Base-by-base conservation (phyloP, 768 basidiomycete genomes). In the Psilocybe cyanescens region DNA sequence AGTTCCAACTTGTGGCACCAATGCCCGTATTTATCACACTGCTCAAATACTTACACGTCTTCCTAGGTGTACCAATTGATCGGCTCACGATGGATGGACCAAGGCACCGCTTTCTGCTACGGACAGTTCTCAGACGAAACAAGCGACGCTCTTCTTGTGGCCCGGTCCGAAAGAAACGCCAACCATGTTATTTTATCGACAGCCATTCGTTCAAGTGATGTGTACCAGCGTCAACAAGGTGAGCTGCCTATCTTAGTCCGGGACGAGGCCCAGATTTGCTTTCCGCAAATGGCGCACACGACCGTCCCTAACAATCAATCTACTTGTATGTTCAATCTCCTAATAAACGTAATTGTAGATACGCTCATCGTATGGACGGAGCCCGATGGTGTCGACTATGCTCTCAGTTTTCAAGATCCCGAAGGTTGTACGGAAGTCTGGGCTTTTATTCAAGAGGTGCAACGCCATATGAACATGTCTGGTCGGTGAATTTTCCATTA, bases 361-460 rank as follows among this genome's bases (percentile, higher is more conserved):
- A 99, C 97, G 11, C 84, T 99, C 51, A 98, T 99, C 67, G 97
- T 98, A 17, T 99, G 97, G 97, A 99, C 97, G 3, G 97, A 99
- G 72, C 92, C 94, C 1, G 90, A 93, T 64, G 93, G 94, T 30
- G 87, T 91, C 39, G 97, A 99, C 75, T 96, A 97, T 71, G 97
- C 97, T 2, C 81, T 99, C 56, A 97, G 95, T 68, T 99, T 99
- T 68, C 97, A 98, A 71, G 97, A 98, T 68, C 86, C 93, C 0
- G 93, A 95, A 63, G 97, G 96, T 31, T 99, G 97, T 67, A 83
- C 88, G 33, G 95, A 99, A 78, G 93, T 99, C 52, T 99, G 97
- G 97, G 92, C 91, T 68, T 99, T 98, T 74, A 97, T 99, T 67
- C 78, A 85, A 63, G 94, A 97, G 70, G 94, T 98, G 33, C 94